These are phyloP conservation scores for Linum trigynum DNA, from an alignment of 345 rosid genomes.

Conservation along the genomic window DNA sequence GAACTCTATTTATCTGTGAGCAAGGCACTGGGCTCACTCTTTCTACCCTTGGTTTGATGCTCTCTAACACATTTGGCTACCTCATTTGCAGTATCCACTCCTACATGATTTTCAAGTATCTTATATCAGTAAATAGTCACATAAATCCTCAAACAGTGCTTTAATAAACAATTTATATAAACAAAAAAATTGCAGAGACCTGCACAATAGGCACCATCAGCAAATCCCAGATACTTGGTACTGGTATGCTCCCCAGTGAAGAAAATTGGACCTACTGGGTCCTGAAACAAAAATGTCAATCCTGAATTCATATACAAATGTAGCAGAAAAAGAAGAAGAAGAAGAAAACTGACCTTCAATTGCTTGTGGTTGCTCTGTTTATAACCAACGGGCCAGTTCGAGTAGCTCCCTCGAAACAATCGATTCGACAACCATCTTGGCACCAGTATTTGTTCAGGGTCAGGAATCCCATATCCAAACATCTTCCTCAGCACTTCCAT, in stretches of 20 bases:
- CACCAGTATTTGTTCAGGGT: slow-evolving; percentile 12
- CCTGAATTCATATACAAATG: too few species aligned
- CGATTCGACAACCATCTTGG: slow-evolving; percentile 18
- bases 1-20: too few species aligned
- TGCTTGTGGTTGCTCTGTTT: slow-evolving; percentile 6
- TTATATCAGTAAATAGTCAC: too few species aligned
- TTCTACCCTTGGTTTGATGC: neutral
- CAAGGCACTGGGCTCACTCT: too few species aligned
- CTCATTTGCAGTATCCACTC: neutral
- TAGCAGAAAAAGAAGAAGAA: neutral
- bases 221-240: neutral
- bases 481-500: slow-evolving; percentile 14
- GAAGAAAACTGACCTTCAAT: slow-evolving; percentile 4
- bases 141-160: too few species aligned
- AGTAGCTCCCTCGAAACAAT: slow-evolving; percentile 16
- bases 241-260: neutral
- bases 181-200: neutral
- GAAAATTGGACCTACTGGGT: neutral
- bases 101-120: neutral
- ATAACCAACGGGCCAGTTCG: slow-evolving; percentile 16
- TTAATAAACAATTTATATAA: too few species aligned
- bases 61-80: neutral
- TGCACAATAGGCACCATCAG: neutral
- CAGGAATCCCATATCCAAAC: slow-evolving; percentile 17
- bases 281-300: neutral